Percentiles rank a stretch among this genome's conserved stretches.
Conservation (phyloP, 2,329 filamentous ascomycete species). For the Fusarium globosum region DNA sequence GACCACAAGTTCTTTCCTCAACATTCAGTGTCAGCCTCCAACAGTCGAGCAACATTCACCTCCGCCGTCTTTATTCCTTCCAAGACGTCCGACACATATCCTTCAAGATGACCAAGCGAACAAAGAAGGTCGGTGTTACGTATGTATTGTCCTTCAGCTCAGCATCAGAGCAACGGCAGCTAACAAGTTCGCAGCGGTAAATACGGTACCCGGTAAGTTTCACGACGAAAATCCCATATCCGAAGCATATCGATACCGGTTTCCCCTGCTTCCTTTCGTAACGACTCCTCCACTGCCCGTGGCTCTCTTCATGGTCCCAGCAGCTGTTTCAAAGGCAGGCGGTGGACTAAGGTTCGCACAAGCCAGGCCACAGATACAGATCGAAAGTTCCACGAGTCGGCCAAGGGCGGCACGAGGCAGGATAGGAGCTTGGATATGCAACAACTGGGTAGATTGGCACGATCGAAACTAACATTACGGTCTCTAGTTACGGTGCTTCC, state of each 20-base stretch:
- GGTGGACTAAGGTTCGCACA: not conserved
- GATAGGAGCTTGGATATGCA: constrained; percentile 3
- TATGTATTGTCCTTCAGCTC: constrained; percentile 48
- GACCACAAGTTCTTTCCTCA: constrained; percentile 51
- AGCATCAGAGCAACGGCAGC: constrained; percentile 32
- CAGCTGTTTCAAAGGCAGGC: constrained; percentile 9
- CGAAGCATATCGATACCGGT: constrained; percentile 36
- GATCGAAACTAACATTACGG: constrained; percentile 43
- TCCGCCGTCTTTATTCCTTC: constrained; percentile 48
- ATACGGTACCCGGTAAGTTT: constrained; percentile 92
- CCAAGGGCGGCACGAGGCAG: constrained; percentile 12
- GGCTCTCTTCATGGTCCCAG: not conserved
- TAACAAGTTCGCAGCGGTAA: constrained; percentile 68
- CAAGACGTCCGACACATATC: constrained; percentile 52
- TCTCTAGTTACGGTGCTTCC: constrained; percentile 91
- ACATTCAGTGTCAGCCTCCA: constrained; percentile 47
- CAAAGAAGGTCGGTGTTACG: constrained; percentile 97
- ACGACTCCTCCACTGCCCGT: constrained; percentile 15
- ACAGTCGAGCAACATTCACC: constrained; percentile 49
- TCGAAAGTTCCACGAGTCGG: constrained; percentile 1
- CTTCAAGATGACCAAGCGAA: constrained; percentile 92
- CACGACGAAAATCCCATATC: constrained; percentile 32
- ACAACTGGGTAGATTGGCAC: constrained; percentile 1
- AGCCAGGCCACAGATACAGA: not conserved
- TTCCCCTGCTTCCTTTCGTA: constrained; percentile 15